Evolutionary conservation across 192 early-diverging fungal genomes (phyloP).

Genomic region (Powellomyces hirtus): DNA sequence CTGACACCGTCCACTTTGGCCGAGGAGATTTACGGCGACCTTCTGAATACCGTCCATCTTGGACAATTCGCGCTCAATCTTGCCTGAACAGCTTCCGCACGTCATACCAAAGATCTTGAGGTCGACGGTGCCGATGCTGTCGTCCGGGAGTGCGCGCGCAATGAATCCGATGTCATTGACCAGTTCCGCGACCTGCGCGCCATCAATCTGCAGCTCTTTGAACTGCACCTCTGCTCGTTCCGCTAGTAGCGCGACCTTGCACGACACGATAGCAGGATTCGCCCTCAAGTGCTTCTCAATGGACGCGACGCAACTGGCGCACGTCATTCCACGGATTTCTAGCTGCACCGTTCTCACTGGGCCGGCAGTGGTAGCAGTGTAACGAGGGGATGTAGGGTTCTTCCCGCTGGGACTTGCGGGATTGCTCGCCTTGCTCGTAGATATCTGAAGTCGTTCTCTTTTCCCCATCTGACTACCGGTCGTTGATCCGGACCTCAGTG

Average conservation of each 20-base stretch:
- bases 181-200: constrained; percentile 51
- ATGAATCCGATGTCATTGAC: constrained; percentile 76
- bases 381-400: constrained; percentile 3
- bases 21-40: constrained; percentile 73
- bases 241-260: constrained; percentile 82
- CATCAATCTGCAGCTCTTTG: constrained; percentile 45
- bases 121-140: constrained; percentile 50
- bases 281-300: constrained; percentile 71
- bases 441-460: not conserved
- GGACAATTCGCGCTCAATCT: constrained; percentile 69
- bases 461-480: not conserved
- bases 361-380: constrained; percentile 20
- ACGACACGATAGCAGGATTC: constrained; percentile 61
- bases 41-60: constrained; percentile 58
- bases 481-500: not conserved
- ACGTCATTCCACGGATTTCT: constrained; percentile 92
- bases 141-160: constrained; percentile 55
- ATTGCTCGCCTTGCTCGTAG: not conserved
- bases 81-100: constrained; percentile 73
- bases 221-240: constrained; percentile 75
- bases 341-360: constrained; percentile 34
- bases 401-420: not conserved
- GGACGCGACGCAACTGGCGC: constrained; percentile 84
- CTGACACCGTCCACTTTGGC: constrained; percentile 71
- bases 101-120: constrained; percentile 97